These are phyloP conservation scores for Penicillium aurantiogriseum DNA, from an alignment of 2,329 filamentous ascomycete genomes.

Conservation along the genomic window DNA sequence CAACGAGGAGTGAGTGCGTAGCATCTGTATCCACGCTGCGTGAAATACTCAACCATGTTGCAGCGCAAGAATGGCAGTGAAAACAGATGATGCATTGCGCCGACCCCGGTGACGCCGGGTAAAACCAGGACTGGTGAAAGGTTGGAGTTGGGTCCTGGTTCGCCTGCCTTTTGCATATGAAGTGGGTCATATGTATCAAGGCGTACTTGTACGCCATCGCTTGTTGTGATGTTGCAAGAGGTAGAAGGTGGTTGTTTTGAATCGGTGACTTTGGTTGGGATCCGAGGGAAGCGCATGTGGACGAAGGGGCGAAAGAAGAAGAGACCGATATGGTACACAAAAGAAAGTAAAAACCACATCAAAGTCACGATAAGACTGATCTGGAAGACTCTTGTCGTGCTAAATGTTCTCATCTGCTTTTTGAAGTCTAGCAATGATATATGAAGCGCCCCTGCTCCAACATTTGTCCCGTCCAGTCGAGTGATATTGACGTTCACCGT, in stretches of 20 bases:
- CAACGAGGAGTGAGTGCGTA: conserved; percentile 11
- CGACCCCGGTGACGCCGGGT: conserved; percentile 1
- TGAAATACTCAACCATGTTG: conserved; percentile 11
- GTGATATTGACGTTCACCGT: conserved; percentile 12
- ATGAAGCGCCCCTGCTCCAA: background rate
- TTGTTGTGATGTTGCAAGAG: background rate
- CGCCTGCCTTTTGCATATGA: background rate
- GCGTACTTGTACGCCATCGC: background rate
- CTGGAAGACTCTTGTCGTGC: background rate
- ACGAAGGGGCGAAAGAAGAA: conserved; percentile 15
- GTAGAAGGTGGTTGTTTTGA: background rate
- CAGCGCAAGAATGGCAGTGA: conserved; percentile 4
- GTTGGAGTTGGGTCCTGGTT: background rate
- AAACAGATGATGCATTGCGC: background rate
- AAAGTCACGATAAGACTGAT: background rate
- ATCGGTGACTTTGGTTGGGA: background rate
- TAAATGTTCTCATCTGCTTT: conserved; percentile 13
- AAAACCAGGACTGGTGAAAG: background rate
- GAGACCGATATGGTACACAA: conserved; percentile 5
- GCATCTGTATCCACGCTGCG: conserved; percentile 2
- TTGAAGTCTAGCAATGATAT: conserved; percentile 6
- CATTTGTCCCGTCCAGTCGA: background rate
- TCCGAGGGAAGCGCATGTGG: background rate
- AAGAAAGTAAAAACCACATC: conserved; percentile 12
- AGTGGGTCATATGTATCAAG: background rate